A percentile compares a stretch with the other conserved stretches of the same genome.
Conservation (phyloP, 108 stramenopile species). For the Discostella pseudostelligera region DNA sequence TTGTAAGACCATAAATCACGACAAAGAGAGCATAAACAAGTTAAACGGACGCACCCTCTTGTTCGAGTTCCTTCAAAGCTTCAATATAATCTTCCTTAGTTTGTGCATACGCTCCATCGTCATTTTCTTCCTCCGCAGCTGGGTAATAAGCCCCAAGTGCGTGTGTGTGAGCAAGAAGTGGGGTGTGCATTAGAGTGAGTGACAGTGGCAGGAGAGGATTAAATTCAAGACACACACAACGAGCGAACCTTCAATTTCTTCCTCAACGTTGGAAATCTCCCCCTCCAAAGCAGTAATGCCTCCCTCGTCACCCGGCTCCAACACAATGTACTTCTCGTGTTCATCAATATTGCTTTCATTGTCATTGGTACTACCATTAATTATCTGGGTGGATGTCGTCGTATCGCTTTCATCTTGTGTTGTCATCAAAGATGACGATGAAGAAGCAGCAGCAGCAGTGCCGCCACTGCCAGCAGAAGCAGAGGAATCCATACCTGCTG, state of each 20-base stretch:
- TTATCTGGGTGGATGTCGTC: too few species aligned
- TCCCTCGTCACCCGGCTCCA: neutral
- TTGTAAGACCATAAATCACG: too few species aligned
- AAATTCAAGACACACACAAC: neutral
- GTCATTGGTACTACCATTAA: neutral
- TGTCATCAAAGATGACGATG: too few species aligned
- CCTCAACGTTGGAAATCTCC: slow-evolving; percentile 21
- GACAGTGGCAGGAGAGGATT: neutral
- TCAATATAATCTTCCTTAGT: slow-evolving; percentile 25
- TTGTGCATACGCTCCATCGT: slow-evolving; percentile 7
- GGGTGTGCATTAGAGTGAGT: neutral
- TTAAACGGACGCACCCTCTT: slow-evolving; percentile 1
- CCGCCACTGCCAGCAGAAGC: too few species aligned
- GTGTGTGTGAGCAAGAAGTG: too few species aligned
- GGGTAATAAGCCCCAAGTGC: neutral
- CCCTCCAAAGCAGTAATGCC: slow-evolving; percentile 13
- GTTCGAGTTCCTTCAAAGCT: slow-evolving; percentile 17
- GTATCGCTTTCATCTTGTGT: too few species aligned
- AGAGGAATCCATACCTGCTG: too few species aligned
- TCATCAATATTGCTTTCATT: neutral
- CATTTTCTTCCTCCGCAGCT: slow-evolving; percentile 15
- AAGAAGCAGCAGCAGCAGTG: too few species aligned
- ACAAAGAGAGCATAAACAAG: too few species aligned
- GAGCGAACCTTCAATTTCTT: slow-evolving; percentile 24
- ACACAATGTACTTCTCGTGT: neutral